These are phyloP conservation scores for Conoideocrella luteorostrata DNA, from an alignment of 2,329 filamentous ascomycete species.

Conservation along the genomic window DNA sequence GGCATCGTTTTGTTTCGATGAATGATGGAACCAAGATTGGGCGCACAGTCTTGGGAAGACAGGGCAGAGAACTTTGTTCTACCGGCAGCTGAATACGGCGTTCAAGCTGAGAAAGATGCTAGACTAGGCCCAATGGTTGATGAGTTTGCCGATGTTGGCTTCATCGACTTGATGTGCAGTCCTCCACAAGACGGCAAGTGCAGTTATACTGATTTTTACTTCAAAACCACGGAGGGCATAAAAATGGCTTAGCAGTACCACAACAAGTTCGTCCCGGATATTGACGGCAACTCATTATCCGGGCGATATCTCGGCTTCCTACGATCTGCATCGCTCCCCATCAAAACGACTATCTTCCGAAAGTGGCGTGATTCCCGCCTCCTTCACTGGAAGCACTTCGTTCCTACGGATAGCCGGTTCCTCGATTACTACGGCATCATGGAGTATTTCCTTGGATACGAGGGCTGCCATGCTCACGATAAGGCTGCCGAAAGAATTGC, in stretches of 20 bases:
- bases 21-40: conserved; percentile 57
- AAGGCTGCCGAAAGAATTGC: conserved; percentile 58
- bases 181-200: conserved; percentile 31
- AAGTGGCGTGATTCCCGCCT: conserved; percentile 77
- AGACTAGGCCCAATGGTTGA: conserved; percentile 44
- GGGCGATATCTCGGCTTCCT: conserved; percentile 66
- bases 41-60: conserved; percentile 38
- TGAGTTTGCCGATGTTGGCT: conserved; percentile 43
- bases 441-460: conserved; percentile 65
- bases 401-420: conserved; percentile 71
- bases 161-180: conserved; percentile 49
- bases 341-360: conserved; percentile 71
- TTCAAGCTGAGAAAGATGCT: conserved; percentile 38
- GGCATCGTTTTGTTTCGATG: conserved; percentile 70
- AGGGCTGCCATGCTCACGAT: conserved; percentile 43
- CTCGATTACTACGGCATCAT: conserved; percentile 66
- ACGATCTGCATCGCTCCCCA: conserved; percentile 59
- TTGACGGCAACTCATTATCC: conserved; percentile 69
- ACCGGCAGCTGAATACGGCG: conserved; percentile 39
- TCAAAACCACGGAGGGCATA: conserved; percentile 30
- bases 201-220: conserved; percentile 43
- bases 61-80: conserved; percentile 47
- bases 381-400: conserved; percentile 72
- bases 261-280: conserved; percentile 66
- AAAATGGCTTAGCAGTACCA: conserved; percentile 47